These are phyloP conservation scores for Colletotrichum musae DNA, from an alignment of 2,329 filamentous ascomycete species.

Conservation along the genomic window DNA sequence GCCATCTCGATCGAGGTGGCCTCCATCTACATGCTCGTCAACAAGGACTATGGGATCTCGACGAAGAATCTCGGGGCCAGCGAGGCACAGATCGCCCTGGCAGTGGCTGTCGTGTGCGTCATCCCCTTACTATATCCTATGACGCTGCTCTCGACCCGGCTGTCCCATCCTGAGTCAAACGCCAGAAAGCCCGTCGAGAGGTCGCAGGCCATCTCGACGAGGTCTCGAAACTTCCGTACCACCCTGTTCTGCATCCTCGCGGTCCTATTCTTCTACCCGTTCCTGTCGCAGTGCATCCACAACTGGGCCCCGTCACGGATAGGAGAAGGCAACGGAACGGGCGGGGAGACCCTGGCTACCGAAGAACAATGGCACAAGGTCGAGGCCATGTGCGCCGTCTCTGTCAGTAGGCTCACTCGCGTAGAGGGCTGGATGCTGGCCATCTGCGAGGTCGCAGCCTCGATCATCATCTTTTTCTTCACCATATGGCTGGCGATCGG, in stretches of 20 bases:
- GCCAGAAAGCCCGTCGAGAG: too few relatives aligned
- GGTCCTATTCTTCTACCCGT: conserved; percentile 45
- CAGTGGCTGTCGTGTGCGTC: conserved; percentile 44
- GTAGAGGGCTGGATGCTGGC: background rate
- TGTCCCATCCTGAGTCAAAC: background rate
- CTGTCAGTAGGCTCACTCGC: too few relatives aligned
- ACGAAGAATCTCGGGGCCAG: conserved; percentile 43
- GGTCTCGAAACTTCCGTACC: background rate
- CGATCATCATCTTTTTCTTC: conserved; percentile 17
- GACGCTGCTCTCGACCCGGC: conserved; percentile 24
- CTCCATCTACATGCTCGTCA: conserved; percentile 42
- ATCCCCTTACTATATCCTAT: conserved; percentile 45
- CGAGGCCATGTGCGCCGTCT: background rate
- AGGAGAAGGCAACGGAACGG: conserved; percentile 26
- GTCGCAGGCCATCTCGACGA: background rate
- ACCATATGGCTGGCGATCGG: background rate
- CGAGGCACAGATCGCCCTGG: conserved; percentile 43
- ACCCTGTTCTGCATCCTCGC: conserved; percentile 13
- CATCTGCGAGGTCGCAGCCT: background rate
- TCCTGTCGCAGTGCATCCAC: conserved; percentile 46
- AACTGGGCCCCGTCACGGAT: conserved; percentile 39
- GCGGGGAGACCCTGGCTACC: background rate
- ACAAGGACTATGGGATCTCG: conserved; percentile 46
- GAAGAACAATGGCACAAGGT: background rate
- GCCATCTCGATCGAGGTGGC: conserved; percentile 44